These are phyloP conservation scores for Xylaria arbuscula DNA, from an alignment of 2,329 filamentous ascomycete species.

Conservation along the genomic window DNA sequence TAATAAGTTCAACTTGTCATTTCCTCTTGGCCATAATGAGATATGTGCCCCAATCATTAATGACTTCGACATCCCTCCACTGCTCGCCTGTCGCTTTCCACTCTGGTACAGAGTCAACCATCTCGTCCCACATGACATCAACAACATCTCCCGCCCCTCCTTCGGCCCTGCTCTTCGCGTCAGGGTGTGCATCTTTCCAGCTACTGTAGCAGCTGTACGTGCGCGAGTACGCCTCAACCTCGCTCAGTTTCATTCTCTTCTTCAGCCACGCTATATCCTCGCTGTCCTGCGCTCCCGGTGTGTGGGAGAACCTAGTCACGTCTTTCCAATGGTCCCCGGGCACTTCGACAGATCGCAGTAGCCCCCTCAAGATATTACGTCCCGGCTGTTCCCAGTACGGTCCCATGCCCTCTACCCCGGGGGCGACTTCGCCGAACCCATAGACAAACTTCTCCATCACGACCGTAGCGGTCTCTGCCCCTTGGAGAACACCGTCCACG, in stretches of 20 bases:
- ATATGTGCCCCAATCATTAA: conserved; percentile 71
- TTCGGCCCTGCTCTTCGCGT: conserved; percentile 59
- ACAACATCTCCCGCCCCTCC: conserved; percentile 70
- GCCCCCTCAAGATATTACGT: conserved; percentile 63
- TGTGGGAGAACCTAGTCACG: conserved; percentile 65
- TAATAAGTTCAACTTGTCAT: conserved; percentile 54
- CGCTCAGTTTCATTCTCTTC: conserved; percentile 64
- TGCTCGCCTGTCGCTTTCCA: conserved; percentile 61
- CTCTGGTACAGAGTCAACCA: conserved; percentile 63
- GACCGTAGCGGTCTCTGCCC: conserved; percentile 61
- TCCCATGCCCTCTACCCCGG: conserved; percentile 63
- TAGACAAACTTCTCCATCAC: conserved; percentile 68
- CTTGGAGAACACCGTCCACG: conserved; percentile 70
- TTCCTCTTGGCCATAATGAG: conserved; percentile 66
- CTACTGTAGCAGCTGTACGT: conserved; percentile 70
- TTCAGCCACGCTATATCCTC: conserved; percentile 61
- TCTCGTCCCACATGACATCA: conserved; percentile 71
- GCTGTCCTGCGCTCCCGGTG: conserved; percentile 59
- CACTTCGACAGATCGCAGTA: conserved; percentile 63
- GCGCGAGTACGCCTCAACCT: conserved; percentile 69
- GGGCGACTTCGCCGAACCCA: conserved; percentile 57
- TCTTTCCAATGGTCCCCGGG: conserved; percentile 64
- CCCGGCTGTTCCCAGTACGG: conserved; percentile 72
- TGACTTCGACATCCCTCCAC: conserved; percentile 66
- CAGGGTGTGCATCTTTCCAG: conserved; percentile 68